phyloP scores from a whole-genome alignment of 441 rosid species.

The Euphorbia schlechtendalii region DNA sequence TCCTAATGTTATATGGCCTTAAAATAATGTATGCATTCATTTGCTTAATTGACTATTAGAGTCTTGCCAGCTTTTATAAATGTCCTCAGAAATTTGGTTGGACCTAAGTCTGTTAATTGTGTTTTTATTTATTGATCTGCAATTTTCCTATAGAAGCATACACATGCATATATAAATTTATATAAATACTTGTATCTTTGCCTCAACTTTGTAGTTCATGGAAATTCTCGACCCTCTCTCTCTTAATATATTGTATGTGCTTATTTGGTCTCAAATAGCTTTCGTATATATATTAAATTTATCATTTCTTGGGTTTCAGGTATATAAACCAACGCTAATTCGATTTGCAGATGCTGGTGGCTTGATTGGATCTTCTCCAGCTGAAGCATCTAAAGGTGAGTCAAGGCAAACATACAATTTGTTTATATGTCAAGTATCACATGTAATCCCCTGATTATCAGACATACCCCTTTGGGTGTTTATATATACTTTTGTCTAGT shows the following conservation, averaged over 20 bases:
- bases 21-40: background rate
- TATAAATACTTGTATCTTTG: constrained; percentile 4
- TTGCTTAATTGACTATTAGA: constrained; percentile 1
- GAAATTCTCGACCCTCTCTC: background rate
- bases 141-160: background rate
- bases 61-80: constrained; percentile 4
- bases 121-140: background rate
- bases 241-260: background rate
- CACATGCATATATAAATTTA: background rate
- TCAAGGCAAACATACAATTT: constrained; percentile 11
- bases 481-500: background rate
- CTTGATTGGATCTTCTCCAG: constrained; percentile 65
- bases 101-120: no score
- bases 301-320: constrained; percentile 45
- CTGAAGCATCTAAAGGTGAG: constrained; percentile 72
- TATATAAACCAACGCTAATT: constrained; percentile 67
- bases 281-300: constrained; percentile 10
- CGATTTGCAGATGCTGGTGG: constrained; percentile 79
- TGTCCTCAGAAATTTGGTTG: background rate
- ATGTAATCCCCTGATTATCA: background rate
- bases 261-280: background rate
- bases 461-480: background rate
- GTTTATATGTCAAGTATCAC: constrained; percentile 5
- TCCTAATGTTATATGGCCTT: background rate
- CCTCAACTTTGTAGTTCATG: background rate